Base-by-base conservation (phyloP, 1,284 basidiomycete species). In the Moniliella sp. region DNA sequence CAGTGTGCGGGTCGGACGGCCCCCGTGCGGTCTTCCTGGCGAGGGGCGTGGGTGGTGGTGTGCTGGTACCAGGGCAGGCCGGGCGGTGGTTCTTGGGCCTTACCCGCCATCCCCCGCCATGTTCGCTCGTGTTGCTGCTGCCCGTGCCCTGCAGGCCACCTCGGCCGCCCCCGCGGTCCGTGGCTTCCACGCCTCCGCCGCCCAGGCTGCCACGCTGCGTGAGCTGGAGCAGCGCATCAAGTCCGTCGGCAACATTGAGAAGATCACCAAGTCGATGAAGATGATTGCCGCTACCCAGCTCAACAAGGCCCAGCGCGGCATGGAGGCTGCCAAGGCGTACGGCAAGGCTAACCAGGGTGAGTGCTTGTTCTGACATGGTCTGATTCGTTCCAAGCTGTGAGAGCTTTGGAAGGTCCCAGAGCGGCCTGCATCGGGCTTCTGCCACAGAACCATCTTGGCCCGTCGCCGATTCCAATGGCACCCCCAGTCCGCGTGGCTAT, bases 201-300 rank as follows among this genome's bases (percentile, higher is more conserved):
- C 76, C 48, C 82, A 83, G 64, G 83, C 86, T 80, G 88, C 84
- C 31, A 93, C 88, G 39, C 76, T 97, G 48, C 78, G 84, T 59
- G 88, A 97, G 68, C 80, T 94, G 57, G 91, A 97, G 69, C 66
- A 80, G 63, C 78, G 88, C 49, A 71, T 86, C 66, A 93, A 94
- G 75, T 91, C 83, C 36, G 88, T 94, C 61, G 72, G 72, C 64
- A 94, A 64, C 57, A 91, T 91, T 61, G 81, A 88, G 72, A 91
- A 93, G 78, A 93, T 91, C 69, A 93, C 84, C 46, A 31, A 91
- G 82, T 93, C 86, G 36, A 97, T 94, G 88, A 94, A 93, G 40
- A 61, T 61, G 59, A 91, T 94, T 71, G 91, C 88, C 38, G 91
- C 88, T 34, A 93, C 86, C 40, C 88, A 91, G 66, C 75, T 97